These are phyloP conservation scores for Periconia macrospinosa DNA, from an alignment of 2,329 filamentous ascomycete genomes.

Conservation along the genomic window DNA sequence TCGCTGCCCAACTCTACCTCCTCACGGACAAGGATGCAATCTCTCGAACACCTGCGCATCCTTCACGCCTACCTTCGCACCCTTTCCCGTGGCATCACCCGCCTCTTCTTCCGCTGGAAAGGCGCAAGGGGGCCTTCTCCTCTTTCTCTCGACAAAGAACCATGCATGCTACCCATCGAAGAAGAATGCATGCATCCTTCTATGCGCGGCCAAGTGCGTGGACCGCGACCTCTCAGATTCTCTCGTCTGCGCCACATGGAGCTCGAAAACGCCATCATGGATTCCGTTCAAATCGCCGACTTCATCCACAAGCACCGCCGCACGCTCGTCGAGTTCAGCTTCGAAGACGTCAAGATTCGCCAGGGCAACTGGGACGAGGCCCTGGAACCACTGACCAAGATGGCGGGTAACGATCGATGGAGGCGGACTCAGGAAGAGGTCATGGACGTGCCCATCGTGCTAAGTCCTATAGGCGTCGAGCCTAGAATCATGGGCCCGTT, in stretches of 20 bases:
- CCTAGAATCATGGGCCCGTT: conserved; percentile 39
- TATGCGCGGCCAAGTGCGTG: conserved; percentile 33
- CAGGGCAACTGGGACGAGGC: conserved; percentile 81
- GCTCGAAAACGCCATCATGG: conserved; percentile 73
- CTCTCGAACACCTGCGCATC: conserved; percentile 63
- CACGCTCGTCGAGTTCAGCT: conserved; percentile 75
- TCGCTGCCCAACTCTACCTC: conserved; percentile 59
- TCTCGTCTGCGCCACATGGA: conserved; percentile 68
- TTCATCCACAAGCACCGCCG: conserved; percentile 69
- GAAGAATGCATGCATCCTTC: conserved; percentile 34
- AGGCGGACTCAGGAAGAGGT: conserved; percentile 45
- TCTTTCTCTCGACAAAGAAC: conserved; percentile 69
- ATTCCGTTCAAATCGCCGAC: conserved; percentile 68
- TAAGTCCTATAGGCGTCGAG: conserved; percentile 32
- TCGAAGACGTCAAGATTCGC: conserved; percentile 72
- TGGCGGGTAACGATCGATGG: conserved; percentile 44
- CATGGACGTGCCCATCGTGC: conserved; percentile 46
- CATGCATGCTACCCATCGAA: conserved; percentile 63
- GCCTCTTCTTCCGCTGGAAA: conserved; percentile 77
- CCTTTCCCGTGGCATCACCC: conserved; percentile 68
- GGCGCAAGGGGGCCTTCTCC: conserved; percentile 74
- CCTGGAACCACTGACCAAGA: conserved; percentile 67
- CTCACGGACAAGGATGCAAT: conserved; percentile 61
- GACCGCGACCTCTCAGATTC: conserved; percentile 59
- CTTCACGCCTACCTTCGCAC: conserved; percentile 77